Conservation (phyloP, 352 stramenopile genomes). For the Phytophthora citrophthora region DNA sequence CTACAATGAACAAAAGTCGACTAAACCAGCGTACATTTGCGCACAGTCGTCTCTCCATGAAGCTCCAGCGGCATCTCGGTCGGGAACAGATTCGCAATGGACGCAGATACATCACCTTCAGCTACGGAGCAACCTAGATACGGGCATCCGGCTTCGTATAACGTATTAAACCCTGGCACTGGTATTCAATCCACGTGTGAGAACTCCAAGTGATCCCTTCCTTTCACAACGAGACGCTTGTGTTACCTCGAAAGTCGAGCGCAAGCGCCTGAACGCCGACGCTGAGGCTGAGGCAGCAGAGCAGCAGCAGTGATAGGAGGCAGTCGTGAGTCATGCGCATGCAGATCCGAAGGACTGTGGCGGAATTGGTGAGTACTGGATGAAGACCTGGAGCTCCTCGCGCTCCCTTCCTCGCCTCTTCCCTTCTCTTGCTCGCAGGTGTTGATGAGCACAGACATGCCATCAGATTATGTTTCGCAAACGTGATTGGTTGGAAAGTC, state of each 20-base stretch:
- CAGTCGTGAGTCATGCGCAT: constrained; percentile 13
- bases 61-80: constrained; percentile 34
- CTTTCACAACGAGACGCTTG: constrained; percentile 3
- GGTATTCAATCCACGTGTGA: constrained; percentile 3
- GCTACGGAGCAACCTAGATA: constrained; percentile 13
- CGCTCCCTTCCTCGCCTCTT: constrained; percentile 6
- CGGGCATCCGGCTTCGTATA: constrained; percentile 18
- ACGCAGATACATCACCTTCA: constrained; percentile 1
- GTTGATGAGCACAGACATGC: constrained; percentile 19
- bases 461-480: constrained; percentile 8
- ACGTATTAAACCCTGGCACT: constrained; percentile 15
- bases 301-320: constrained; percentile 7
- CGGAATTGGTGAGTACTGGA: constrained; percentile 11
- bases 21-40: constrained; percentile 30
- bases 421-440: constrained; percentile 23
- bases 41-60: constrained; percentile 26
- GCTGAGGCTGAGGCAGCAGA: constrained; percentile 18
- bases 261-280: constrained; percentile 17
- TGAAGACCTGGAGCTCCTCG: constrained; percentile 3
- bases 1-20: not conserved
- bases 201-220: constrained; percentile 13
- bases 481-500: constrained; percentile 4
- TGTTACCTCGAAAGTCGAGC: constrained; percentile 25
- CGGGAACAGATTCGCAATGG: constrained; percentile 24
- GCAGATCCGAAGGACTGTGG: not conserved